These are phyloP conservation scores for Cryptococcus sp. DNA, from an alignment of 1,284 basidiomycete species.

Conservation along the genomic window DNA sequence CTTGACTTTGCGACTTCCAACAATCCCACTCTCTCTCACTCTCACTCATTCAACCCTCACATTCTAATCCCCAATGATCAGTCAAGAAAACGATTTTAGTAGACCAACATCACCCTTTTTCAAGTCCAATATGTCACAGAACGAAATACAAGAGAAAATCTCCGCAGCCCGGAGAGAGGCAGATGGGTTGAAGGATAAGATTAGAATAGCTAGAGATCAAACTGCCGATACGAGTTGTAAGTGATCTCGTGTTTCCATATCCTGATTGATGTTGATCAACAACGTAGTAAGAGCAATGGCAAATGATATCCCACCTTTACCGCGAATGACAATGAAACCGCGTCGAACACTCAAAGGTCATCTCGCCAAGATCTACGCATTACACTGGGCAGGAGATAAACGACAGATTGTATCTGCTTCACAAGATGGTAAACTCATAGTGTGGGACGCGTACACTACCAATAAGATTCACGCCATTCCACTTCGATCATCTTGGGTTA, in stretches of 20 bases:
- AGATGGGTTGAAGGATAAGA: constrained; percentile 95
- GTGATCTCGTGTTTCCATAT: constrained; percentile 44
- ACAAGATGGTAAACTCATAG: constrained; percentile 98
- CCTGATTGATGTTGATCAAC: neutral
- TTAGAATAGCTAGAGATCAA: constrained; percentile 87
- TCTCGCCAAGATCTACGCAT: constrained; percentile 98
- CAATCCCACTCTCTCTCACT: neutral
- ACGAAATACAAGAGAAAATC: constrained; percentile 89
- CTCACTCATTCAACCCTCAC: neutral
- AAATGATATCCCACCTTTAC: constrained; percentile 87
- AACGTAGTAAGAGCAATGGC: constrained; percentile 85
- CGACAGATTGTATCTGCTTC: constrained; percentile 97
- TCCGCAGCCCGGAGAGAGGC: constrained; percentile 93
- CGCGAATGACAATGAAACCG: constrained; percentile 91
- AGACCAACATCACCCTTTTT: constrained; percentile 2
- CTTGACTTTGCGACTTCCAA: neutral
- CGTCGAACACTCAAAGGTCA: constrained; percentile 92
- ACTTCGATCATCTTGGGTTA: constrained; percentile 95
- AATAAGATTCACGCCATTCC: constrained; percentile 99
- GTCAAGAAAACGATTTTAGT: too few species aligned
- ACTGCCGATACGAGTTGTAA: constrained; percentile 91
- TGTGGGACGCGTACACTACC: constrained; percentile 99
- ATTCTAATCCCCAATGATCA: too few species aligned
- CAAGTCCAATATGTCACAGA: constrained; percentile 50
- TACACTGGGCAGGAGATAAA: constrained; percentile 97